Base-by-base conservation (phyloP, 2,329 filamentous ascomycete genomes). In the Fusarium sp. region DNA sequence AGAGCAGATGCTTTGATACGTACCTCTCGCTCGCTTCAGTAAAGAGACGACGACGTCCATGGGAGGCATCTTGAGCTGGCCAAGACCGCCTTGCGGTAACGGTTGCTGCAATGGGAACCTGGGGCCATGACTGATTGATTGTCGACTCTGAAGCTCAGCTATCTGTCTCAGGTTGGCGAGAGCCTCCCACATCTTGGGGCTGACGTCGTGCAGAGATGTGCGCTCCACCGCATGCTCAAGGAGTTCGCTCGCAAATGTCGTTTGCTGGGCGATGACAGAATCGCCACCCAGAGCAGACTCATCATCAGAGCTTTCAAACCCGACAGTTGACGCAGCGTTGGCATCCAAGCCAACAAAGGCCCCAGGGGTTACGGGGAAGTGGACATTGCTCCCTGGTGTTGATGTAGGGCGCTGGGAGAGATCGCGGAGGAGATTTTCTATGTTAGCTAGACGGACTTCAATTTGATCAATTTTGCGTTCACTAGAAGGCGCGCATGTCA, bases 51-150 rank as follows among this genome's bases (percentile, higher is more conserved):
- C 86, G 3, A 85, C 76, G 8, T 82, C 78, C 77, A 85, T 82
- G 1, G 87, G 86, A 10, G 87, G 87, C 80, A 88, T 83, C 5
- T 83, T 82, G n/a, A 88, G 76, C 56, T 87, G 84, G n/a, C 80
- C 78, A 24, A 88, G 75, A 3, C 82, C 82, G 4, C 83, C 83
- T 4, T 78, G 79, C 1, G 85, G 83, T 8, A 86, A 67, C 1
- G 81, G 78, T 56, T 82, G 82, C 51, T 85, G 84, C 12, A 84
- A 77, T 37, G 78, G 80, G 54, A 86, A 85, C 12, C 82, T 80
- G 25, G 83, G 79, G 10, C 85, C 81, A 49, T 82, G 79, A 24
- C 78, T 79, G 34, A 79, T 79, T 30, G 78, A 78, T 41, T 80
- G 76, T 13, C 78, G 78, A 57, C 83, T 83, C 70, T 87, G 84